Base-by-base conservation (phyloP, 768 basidiomycete genomes). In the Termitomyces heimii region DNA sequence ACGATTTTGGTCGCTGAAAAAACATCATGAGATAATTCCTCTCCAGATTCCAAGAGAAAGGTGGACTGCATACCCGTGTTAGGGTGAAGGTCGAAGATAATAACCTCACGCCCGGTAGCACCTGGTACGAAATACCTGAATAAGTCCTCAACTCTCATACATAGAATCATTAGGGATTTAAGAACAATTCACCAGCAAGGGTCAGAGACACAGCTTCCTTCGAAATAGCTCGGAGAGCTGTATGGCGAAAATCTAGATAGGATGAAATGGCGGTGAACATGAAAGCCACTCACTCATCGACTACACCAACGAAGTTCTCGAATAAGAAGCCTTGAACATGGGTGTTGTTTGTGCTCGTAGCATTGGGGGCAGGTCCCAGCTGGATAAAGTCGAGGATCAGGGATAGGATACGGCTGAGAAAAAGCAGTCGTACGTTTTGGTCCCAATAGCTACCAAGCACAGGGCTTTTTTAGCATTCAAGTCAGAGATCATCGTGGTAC, bases 71-170 rank as follows among this genome's bases (percentile, higher is more conserved):
- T 52, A 82, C 81, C 77, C 8, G 83, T 84, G n/a, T 71, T 71
- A 2, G 79, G 77, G 58, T 82, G 81, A 24, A 86, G 66, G 63
- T 85, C 84, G 37, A 84, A 75, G 47, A 86, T 84, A 6, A 71
- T 71, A 24, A 81, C 80, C 67, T 86, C 83, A 60, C 78, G 82
- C 29, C 83, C 81, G 1, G 82, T 83, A 9, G 82, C 81, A 22
- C 76, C 75, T 2, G 72, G 58, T 0, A 85, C 82, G 46, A 63
- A 70, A 64, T 84, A 82, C 70, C 72, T 72, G 28, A 9, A 29
- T 10, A 31, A 18, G 44, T 14, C 16, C 44, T n/a, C 29, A 44
- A 26, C 18, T 40, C 26, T 12, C 16, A 13, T 39, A 16, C 22
- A 28, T 28, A 10, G 5, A 39, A n/a, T 20, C n/a, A 12, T 0